These are phyloP conservation scores for Fusarium proliferatum DNA, from an alignment of 2,329 filamentous ascomycete genomes.

Conservation along the genomic window DNA sequence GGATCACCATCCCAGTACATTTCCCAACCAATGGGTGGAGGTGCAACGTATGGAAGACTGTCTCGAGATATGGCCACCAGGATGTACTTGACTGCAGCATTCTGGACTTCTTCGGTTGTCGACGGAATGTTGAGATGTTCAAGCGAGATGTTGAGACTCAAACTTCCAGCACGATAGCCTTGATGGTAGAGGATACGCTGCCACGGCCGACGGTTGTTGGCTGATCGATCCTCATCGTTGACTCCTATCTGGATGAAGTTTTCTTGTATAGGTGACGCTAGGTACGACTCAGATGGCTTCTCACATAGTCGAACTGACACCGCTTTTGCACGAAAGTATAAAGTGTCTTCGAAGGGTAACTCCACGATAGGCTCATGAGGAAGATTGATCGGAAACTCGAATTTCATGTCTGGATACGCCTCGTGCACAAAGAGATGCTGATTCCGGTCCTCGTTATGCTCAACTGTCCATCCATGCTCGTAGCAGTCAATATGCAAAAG, in stretches of 20 bases:
- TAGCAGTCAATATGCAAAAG: conserved; percentile 5
- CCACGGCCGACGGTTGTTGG: conserved; percentile 8
- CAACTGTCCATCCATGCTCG: conserved; percentile 5
- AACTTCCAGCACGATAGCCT: conserved; percentile 7
- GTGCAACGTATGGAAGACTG: neutral
- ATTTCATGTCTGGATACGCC: neutral
- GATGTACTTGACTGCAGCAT: fast-evolving
- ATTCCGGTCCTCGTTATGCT: neutral
- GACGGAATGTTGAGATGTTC: neutral
- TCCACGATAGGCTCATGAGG: conserved; percentile 1
- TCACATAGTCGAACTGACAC: neutral
- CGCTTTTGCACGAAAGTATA: neutral
- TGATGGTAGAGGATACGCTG: conserved; percentile 25
- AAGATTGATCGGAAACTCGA: conserved; percentile 10
- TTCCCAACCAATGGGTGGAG: neutral
- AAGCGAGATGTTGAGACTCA: conserved; percentile 6
- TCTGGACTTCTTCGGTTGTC: fast-evolving
- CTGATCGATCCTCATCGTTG: conserved; percentile 14
- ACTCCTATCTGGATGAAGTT: conserved; percentile 17
- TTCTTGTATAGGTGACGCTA: neutral
- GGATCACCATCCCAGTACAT: conserved; percentile 16
- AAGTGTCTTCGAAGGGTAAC: neutral
- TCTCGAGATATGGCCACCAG: conserved; percentile 15
- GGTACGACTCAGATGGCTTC: neutral
- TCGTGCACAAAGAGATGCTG: conserved; percentile 15